Conservation (phyloP, 73 alveolate genomes). For the Tetrahymena elliotti region DNA sequence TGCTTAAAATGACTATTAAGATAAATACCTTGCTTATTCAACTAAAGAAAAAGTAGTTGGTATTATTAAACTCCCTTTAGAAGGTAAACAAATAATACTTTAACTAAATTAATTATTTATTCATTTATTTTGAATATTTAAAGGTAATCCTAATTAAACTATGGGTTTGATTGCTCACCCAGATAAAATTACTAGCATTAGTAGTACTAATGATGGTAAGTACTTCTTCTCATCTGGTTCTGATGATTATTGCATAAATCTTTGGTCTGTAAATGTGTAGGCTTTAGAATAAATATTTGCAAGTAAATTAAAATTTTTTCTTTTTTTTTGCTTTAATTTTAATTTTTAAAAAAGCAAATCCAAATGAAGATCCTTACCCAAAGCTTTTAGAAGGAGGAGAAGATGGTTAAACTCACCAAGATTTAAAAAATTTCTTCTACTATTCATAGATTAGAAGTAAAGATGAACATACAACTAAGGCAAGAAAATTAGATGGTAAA, state of each 20-base stretch:
- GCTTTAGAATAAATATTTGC: conserved; percentile 89
- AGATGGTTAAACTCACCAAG: conserved; percentile 91
- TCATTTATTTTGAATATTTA: background rate
- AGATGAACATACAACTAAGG: conserved; percentile 96
- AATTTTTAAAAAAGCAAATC: background rate
- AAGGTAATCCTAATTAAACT: conserved; percentile 84
- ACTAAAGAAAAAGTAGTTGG: conserved; percentile 94
- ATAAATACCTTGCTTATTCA: conserved; percentile 74
- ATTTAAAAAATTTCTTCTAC: conserved; percentile 95
- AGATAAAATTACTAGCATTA: conserved; percentile 79
- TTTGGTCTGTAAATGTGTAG: conserved; percentile 90
- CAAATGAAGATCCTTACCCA: conserved; percentile 78
- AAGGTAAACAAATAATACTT: conserved; percentile 53
- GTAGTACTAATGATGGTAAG: conserved; percentile 85
- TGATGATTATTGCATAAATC: conserved; percentile 85
- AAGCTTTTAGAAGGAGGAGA: conserved; percentile 94
- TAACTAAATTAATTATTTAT: background rate
- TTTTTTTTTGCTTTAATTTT: background rate
- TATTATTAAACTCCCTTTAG: conserved; percentile 89
- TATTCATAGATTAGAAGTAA: conserved; percentile 91
- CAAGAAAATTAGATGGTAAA: conserved; percentile 91
- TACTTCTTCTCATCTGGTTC: conserved; percentile 95
- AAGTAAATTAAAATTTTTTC: conserved; percentile 77
- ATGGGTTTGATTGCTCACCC: conserved; percentile 99
- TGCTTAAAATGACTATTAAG: conserved; percentile 45